Evolutionary conservation across 75 land plant genomes (phyloP), one percentile per base, ranked within the genome.

Genomic region (Adiantum capillusveneris): DNA sequence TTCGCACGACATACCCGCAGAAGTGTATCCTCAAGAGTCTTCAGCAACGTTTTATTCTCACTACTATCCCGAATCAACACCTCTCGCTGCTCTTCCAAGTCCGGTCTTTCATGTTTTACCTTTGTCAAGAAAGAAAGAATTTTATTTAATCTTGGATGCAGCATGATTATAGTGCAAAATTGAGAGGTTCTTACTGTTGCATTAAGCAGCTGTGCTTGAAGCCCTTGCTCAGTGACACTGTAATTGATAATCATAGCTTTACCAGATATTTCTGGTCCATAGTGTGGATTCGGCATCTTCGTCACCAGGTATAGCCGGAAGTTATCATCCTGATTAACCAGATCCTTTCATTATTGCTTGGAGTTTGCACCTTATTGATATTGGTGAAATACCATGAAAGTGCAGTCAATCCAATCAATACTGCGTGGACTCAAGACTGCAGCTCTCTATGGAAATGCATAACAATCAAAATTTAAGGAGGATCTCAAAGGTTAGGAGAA

Each of bases 61-160:
- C 74, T 46, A n/a, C 60, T 71, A 16, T 64, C 68, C 30, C 60
- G 31, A 5, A 71, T 63, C 41, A 71, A 31, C 16, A 22, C 56
- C 30, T 71, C 74, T 24, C 74, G 26, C 34, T 64, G 43, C 20
- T 71, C 74, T 22, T 71, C 74, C 31, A 71, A 31, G 26, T 71
- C 74, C 22, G 74, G 74, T 58, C 74, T 71, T 50, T 71, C 74
- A 58, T 71, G 74, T 21, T 59, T 65, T 28, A 71, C 74, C 74
- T 25, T 50, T 21, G 25, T 6, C 6, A 50, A 5, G 3, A 12
- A 25, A 21, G 21, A 50, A 20, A 21, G 3, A 50, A 25, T 50
- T 50, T 25, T 21, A 25, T 26, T 55, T 28, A 55, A 9, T 28
- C 31, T 24, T 52, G 25, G n/a, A n/a, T n/a, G n/a, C n/a, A n/a